Percentiles rank a stretch among this genome's conserved stretches.
Conservation (phyloP, 192 early-diverging fungal species). For the Dissophora ornata region DNA sequence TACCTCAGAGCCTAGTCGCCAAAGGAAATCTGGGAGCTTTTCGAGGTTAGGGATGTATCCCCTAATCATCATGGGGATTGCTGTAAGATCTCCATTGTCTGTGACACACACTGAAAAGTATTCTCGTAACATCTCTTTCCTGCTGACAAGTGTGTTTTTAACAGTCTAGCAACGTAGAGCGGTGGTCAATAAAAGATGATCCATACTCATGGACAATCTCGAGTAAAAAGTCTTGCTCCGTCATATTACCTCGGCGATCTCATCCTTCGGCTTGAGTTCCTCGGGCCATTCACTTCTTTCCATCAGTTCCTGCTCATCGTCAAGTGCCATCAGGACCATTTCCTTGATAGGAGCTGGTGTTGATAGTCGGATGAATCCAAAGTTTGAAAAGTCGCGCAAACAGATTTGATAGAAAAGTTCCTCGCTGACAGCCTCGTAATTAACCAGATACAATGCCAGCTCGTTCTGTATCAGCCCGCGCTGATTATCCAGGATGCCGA, state of each 20-base stretch:
- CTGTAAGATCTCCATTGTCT: conserved; percentile 69
- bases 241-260: conserved; percentile 67
- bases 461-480: conserved; percentile 88
- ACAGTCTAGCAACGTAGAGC: conserved; percentile 56
- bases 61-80: conserved; percentile 84
- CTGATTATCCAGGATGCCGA: conserved; percentile 86
- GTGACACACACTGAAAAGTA: conserved; percentile 86
- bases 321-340: conserved; percentile 75
- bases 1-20: conserved; percentile 82
- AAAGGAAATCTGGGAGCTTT: conserved; percentile 87
- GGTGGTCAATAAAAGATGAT: background rate
- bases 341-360: conserved; percentile 74
- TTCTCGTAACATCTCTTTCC: conserved; percentile 86
- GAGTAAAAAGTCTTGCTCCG: too few species aligned
- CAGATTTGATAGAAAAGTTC: conserved; percentile 92
- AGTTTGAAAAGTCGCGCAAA: conserved; percentile 88
- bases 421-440: conserved; percentile 81
- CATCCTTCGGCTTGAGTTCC: conserved; percentile 62
- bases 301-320: conserved; percentile 61
- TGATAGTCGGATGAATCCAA: conserved; percentile 78
- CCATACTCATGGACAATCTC: too few species aligned
- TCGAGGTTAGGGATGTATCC: conserved; percentile 86
- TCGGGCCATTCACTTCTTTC: conserved; percentile 56
- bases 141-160: conserved; percentile 56
- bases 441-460: conserved; percentile 85